Base-by-base conservation (phyloP, 805 yeast species). In the Saccharomycopsis fodiens region DNA sequence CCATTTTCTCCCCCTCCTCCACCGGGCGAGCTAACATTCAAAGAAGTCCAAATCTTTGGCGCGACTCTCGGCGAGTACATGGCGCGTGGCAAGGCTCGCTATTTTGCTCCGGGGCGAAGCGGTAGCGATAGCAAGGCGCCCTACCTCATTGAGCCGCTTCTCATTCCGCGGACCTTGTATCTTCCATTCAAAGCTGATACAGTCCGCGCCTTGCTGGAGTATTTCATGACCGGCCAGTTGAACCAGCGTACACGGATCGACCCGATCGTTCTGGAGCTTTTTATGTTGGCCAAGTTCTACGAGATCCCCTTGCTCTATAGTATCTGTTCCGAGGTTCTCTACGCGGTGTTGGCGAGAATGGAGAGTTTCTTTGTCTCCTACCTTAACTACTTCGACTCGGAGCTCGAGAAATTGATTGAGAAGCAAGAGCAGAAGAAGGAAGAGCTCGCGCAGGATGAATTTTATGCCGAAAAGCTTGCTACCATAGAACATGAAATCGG, bases 191-290 rank as follows among this genome's bases (percentile, higher is more conserved):
- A 78, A 2, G 76, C 81, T 1, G 58, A 65, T 1, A 74, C 86
- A 0, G 75, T 82, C 13, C 70, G 70, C 46, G 87, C 87, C 2
- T 73, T 83, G 52, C 67, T 80, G 22, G 93, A 84, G 57, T 85
- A 78, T 58, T 66, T 85, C 45, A 82, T 80, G 55, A 84, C 89
- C 3, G 94, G 93, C 1, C 88, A 83, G 59, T 75, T 85, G 19
- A 86, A 86, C 21, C 76, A 80, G 44, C 79, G 74, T 54, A 78
- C 84, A 0, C 74, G 83, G 0, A 66, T 82, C 34, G 87, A 82
- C 52, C 69, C 79, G 39, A 65, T 83, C 52, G 59, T 78, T 29
- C 68, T 80, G 55, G 49, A 46, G 23, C 37, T 49, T 4, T 49
- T 40, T 42, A 16, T 32, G 27, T 4, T 43, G 3, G 71, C 89